A percentile compares a stretch with the other conserved stretches of the same genome.
These are phyloP conservation scores for Suhomyces bribrorum DNA, from an alignment of 1,139 yeast genomes.

Conservation along the genomic window DNA sequence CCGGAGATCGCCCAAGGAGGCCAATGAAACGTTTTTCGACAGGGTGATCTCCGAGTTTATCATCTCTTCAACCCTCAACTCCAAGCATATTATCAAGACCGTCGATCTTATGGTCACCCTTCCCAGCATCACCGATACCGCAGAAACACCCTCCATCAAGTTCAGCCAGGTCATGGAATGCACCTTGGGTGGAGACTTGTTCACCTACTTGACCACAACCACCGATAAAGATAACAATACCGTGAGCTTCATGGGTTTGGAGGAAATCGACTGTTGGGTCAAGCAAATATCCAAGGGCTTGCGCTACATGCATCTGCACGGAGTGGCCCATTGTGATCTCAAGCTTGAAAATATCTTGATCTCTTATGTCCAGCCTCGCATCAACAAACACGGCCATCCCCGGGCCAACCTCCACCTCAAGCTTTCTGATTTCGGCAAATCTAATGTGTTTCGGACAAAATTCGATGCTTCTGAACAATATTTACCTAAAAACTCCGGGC, in stretches of 20 bases:
- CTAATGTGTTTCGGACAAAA: slow-evolving; percentile 71
- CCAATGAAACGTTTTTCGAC: slow-evolving; percentile 59
- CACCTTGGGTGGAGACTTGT: slow-evolving; percentile 74
- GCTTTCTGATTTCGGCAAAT: slow-evolving; percentile 74
- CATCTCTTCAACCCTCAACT: slow-evolving; percentile 68
- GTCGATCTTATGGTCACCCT: slow-evolving; percentile 60
- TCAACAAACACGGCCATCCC: slow-evolving; percentile 16
- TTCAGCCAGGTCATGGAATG: slow-evolving; percentile 80
- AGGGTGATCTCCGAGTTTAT: slow-evolving; percentile 77
- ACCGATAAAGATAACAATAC: slow-evolving; percentile 17
- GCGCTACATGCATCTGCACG: slow-evolving; percentile 67
- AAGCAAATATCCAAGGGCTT: slow-evolving; percentile 68
- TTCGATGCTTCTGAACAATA: slow-evolving; percentile 41
- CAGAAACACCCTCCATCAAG: slow-evolving; percentile 34
- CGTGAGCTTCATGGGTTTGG: slow-evolving; percentile 30
- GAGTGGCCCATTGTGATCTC: slow-evolving; percentile 74
- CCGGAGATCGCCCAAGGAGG: slow-evolving; percentile 36
- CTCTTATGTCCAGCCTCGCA: slow-evolving; percentile 16
- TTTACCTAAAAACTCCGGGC: slow-evolving; percentile 53
- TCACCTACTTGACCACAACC: slow-evolving; percentile 31
- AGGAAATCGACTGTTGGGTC: slow-evolving; percentile 69
- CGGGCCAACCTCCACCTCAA: slow-evolving; percentile 47
- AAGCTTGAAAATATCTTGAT: slow-evolving; percentile 66
- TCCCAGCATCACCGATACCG: slow-evolving; percentile 15
- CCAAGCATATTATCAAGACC: slow-evolving; percentile 68